Conservation (phyloP, 2,329 filamentous ascomycete species). For the Stachybotrys echinatus region DNA sequence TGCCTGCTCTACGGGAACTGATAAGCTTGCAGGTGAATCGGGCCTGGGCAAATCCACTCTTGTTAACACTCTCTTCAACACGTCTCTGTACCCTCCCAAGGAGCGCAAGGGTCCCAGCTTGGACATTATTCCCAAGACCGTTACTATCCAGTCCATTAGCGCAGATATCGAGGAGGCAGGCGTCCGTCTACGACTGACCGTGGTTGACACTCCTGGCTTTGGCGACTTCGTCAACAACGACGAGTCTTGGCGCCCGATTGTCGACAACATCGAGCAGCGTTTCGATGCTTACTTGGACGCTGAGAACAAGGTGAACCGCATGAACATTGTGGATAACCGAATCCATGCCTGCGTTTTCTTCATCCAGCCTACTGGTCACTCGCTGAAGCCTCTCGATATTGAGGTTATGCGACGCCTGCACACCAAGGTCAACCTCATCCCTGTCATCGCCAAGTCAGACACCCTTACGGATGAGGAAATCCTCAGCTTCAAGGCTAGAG, state of each 20-base stretch:
- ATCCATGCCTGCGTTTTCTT: slow-evolving; percentile 99
- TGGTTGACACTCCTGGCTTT: slow-evolving; percentile 96
- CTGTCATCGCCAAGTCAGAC: slow-evolving; percentile 97
- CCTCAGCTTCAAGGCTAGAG: slow-evolving; percentile 87
- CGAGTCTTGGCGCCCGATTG: slow-evolving; percentile 97
- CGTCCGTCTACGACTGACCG: slow-evolving; percentile 89
- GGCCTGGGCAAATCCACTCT: slow-evolving; percentile 98
- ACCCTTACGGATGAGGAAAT: slow-evolving; percentile 98
- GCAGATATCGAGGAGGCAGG: slow-evolving; percentile 98
- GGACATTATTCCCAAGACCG: slow-evolving; percentile 98
- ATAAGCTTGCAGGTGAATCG: slow-evolving; percentile 74
- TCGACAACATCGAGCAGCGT: slow-evolving; percentile 99
- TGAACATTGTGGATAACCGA: slow-evolving; percentile 99
- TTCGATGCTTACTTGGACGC: slow-evolving; percentile 98
- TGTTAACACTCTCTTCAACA: slow-evolving; percentile 99
- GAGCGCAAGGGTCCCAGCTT: slow-evolving; percentile 96
- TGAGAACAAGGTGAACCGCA: slow-evolving; percentile 99
- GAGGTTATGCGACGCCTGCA: slow-evolving; percentile 99
- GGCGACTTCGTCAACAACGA: slow-evolving; percentile 99
- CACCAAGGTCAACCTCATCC: slow-evolving; percentile 99
- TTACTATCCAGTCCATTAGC: slow-evolving; percentile 90
- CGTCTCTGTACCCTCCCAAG: slow-evolving; percentile 95
- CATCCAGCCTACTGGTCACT: slow-evolving; percentile 98
- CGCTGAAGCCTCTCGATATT: slow-evolving; percentile 95
- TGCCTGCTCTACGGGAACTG: too few species aligned